A percentile compares a stretch with the other conserved stretches of the same genome.
Evolutionary conservation across 2,329 filamentous ascomycete species (phyloP).

Genomic region (Colletotrichum sp.): DNA sequence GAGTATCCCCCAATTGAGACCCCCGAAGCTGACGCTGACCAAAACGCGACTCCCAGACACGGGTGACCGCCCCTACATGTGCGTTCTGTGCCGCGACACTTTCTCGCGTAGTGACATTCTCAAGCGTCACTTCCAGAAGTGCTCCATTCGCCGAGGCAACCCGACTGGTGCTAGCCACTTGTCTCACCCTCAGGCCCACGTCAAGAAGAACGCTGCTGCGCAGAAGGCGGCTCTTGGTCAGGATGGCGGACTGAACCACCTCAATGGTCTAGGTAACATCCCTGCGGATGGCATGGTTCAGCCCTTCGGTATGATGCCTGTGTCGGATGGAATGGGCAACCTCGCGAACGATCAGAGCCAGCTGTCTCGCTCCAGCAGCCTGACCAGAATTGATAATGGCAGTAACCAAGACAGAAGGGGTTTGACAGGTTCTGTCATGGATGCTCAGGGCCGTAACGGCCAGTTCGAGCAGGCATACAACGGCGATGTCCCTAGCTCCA

Average conservation of each 20-base stretch:
- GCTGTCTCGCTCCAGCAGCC: conserved; percentile 65
- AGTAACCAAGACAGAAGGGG: conserved; percentile 61
- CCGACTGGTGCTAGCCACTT: conserved; percentile 93
- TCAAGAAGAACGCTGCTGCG: conserved; percentile 75
- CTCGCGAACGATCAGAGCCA: conserved; percentile 66
- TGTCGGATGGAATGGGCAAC: conserved; percentile 63
- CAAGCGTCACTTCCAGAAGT: conserved; percentile 99
- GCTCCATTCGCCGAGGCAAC: conserved; percentile 94
- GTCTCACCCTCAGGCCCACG: conserved; percentile 88
- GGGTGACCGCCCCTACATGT: conserved; percentile 97
- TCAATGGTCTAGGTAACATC: conserved; percentile 66
- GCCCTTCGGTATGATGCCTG: conserved; percentile 60
- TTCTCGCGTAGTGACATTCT: conserved; percentile 98
- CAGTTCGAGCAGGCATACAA: conserved; percentile 61
- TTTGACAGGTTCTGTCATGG: conserved; percentile 59
- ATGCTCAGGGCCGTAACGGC: conserved; percentile 43
- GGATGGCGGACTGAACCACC: conserved; percentile 61
- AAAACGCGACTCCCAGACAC: conserved; percentile 69
- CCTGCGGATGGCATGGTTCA: conserved; percentile 62
- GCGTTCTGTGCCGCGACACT: conserved; percentile 95
- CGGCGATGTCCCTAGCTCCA: conserved; percentile 62
- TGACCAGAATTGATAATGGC: conserved; percentile 62
- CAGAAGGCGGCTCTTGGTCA: conserved; percentile 61
- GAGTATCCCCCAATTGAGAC: conserved; percentile 53
- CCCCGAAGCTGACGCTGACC: conserved; percentile 15